A percentile compares a stretch with the other conserved stretches of the same genome.
Evolutionary conservation across 2,329 filamentous ascomycete genomes (phyloP).

Genomic region (Neonectria coccinea): DNA sequence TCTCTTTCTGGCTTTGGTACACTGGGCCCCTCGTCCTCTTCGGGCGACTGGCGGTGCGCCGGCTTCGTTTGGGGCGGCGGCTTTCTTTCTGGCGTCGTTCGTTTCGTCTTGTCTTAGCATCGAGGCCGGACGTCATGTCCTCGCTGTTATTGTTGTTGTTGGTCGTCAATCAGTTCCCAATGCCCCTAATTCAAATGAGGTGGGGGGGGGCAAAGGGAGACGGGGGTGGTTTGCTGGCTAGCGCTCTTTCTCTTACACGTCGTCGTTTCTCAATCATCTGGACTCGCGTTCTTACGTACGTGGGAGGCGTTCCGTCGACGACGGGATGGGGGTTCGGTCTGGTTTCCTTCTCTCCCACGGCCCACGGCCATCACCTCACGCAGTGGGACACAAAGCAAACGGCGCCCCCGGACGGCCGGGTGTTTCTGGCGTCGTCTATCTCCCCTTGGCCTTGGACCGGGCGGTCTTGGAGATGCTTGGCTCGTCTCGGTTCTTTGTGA

Average conservation of each 20-base stretch:
- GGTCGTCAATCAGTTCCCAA: neutral
- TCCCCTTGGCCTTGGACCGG: neutral
- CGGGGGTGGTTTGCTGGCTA: neutral
- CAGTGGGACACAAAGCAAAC: neutral
- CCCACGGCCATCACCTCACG: neutral
- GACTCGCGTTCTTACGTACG: neutral
- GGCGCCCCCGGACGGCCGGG: slow-evolving; percentile 7
- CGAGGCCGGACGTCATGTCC: slow-evolving; percentile 4
- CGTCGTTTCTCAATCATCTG: neutral
- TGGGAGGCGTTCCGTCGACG: neutral
- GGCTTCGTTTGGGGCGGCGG: slow-evolving; percentile 2
- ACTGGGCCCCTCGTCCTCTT: slow-evolving; percentile 14
- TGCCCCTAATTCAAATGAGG: neutral
- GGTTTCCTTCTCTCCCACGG: neutral
- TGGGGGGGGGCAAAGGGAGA: too few relatives aligned
- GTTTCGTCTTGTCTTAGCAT: slow-evolving; percentile 13
- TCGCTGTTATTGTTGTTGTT: neutral
- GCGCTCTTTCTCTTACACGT: neutral
- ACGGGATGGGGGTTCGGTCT: neutral
- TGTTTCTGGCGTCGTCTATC: neutral
- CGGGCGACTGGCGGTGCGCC: slow-evolving; percentile 9
- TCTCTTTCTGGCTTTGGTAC: slow-evolving; percentile 3
- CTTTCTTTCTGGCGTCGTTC: slow-evolving; percentile 13
- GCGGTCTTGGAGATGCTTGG: neutral
- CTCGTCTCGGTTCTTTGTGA: neutral